Evolutionary conservation across 1,284 basidiomycete genomes (phyloP), one percentile per base, ranked within the genome.

Genomic region (Volvariella volvacea): DNA sequence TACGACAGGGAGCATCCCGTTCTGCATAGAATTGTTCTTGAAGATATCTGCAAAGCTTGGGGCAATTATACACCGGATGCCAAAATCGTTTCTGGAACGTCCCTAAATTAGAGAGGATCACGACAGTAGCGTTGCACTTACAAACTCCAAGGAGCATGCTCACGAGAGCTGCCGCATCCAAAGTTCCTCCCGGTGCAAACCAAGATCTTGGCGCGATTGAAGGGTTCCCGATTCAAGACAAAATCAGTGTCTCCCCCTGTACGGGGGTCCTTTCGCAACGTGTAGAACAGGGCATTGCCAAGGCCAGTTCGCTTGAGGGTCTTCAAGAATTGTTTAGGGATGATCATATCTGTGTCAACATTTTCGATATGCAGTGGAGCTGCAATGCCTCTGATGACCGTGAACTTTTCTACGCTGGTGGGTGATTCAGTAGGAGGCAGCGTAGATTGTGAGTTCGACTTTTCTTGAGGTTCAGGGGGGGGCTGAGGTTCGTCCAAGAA

Each of bases 321-420:
- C 70, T 96, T 97, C 64, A 97, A 69, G 73, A 95, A 97, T 61
- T 92, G 89, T 61, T 94, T 94, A 3, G 93, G 94, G 58, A 96
- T 95, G 62, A 97, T 95, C 84, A 91, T 92, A 62, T 97, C 94
- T 43, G 93, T 97, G 65, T 97, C 93, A 51, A 96, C 85, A 60
- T 97, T 97, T 56, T 90, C 83, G 49, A 92, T 88, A 63, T 88
- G 80, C 64, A 96, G 64, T n/a, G 91, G 91, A 2, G 92, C 92
- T 21, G 89, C 80, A 50, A 92, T 81, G 34, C 92, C 92, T 64
- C 85, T 86, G 52, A 94, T 67, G 43, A 88, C 61, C 41, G 71
- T 82, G 64, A 97, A 97, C 57, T 88, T 89, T 57, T 76, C 72
- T 48, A 87, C 78, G 38, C 73, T 74, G 20, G 87, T 80, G 17